Conservation (phyloP, 2,329 filamentous ascomycete genomes). For the Stemphylium lycopersici region DNA sequence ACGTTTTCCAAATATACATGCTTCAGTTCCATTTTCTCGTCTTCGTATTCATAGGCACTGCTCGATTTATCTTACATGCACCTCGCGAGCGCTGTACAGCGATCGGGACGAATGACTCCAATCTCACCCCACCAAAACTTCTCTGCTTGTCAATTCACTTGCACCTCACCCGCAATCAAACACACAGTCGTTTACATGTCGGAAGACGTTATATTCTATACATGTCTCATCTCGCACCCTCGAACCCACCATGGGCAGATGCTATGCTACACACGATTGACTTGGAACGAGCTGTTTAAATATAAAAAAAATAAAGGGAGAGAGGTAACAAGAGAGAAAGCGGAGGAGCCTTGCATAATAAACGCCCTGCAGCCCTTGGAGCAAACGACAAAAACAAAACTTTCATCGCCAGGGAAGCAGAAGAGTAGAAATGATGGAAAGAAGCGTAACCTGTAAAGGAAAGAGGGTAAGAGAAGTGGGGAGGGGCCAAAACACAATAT, state of each 20-base stretch:
- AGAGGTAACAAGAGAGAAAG: slow-evolving; percentile 7
- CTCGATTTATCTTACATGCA: too few relatives aligned
- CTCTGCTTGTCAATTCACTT: background rate
- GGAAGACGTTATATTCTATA: slow-evolving; percentile 25
- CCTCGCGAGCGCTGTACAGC: too few relatives aligned
- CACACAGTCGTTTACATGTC: background rate
- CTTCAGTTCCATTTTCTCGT: slow-evolving; percentile 19
- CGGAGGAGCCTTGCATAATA: slow-evolving; percentile 20
- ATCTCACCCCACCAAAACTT: background rate
- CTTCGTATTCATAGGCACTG: too few relatives aligned
- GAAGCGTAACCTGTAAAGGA: background rate
- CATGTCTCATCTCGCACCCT: slow-evolving; percentile 15
- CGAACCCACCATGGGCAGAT: slow-evolving; percentile 3
- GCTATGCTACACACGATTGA: slow-evolving; percentile 24
- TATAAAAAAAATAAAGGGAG: background rate
- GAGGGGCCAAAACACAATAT: slow-evolving; percentile 27
- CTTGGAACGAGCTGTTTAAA: slow-evolving; percentile 4
- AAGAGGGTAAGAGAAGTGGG: background rate
- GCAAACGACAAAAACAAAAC: background rate
- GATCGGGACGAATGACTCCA: background rate
- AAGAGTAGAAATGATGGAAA: slow-evolving; percentile 34
- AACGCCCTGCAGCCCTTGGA: slow-evolving; percentile 28
- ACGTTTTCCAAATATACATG: slow-evolving; percentile 44
- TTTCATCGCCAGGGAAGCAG: slow-evolving; percentile 11
- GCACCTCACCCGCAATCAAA: too few relatives aligned